Conservation (phyloP, 441 rosid genomes). For the Isatis lusitanica region DNA sequence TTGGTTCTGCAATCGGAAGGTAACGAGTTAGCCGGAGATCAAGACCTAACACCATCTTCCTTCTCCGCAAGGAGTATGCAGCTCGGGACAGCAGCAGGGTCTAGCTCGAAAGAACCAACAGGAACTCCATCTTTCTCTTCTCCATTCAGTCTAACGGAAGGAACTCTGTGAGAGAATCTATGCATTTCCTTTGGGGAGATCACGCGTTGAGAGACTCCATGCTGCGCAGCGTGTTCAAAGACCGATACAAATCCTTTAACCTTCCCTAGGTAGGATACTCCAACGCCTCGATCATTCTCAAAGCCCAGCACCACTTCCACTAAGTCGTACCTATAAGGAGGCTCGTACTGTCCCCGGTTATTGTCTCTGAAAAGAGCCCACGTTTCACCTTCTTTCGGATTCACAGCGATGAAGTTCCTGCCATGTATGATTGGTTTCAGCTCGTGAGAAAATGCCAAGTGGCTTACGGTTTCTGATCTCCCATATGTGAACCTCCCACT, state of each 20-base stretch:
- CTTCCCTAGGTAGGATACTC: constrained; percentile 60
- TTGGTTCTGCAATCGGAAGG: no score
- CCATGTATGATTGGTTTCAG: constrained; percentile 39
- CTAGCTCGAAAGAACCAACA: constrained; percentile 32
- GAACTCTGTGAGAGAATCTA: constrained; percentile 57
- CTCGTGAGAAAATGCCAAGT: constrained; percentile 63
- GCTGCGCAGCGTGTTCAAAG: constrained; percentile 12
- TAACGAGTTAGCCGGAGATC: no score
- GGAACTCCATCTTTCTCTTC: constrained; percentile 57
- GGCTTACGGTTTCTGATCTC: constrained; percentile 31
- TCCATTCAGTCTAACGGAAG: constrained; percentile 51
- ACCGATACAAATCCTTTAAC: constrained; percentile 63
- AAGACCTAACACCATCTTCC: no score
- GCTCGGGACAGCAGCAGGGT: neutral
- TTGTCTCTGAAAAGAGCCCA: constrained; percentile 72
- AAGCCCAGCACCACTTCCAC: constrained; percentile 61
- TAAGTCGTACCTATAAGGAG: constrained; percentile 60
- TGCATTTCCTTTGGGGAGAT: constrained; percentile 38
- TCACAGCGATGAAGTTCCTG: constrained; percentile 31
- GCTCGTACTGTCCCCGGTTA: constrained; percentile 39
- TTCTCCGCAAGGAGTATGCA: neutral
- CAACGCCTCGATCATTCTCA: constrained; percentile 42
- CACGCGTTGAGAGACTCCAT: constrained; percentile 11
- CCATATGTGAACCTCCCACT: constrained; percentile 65
- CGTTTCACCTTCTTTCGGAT: constrained; percentile 68